Conservation (phyloP, 352 stramenopile genomes). For the Globisporangium megalacanthum region DNA sequence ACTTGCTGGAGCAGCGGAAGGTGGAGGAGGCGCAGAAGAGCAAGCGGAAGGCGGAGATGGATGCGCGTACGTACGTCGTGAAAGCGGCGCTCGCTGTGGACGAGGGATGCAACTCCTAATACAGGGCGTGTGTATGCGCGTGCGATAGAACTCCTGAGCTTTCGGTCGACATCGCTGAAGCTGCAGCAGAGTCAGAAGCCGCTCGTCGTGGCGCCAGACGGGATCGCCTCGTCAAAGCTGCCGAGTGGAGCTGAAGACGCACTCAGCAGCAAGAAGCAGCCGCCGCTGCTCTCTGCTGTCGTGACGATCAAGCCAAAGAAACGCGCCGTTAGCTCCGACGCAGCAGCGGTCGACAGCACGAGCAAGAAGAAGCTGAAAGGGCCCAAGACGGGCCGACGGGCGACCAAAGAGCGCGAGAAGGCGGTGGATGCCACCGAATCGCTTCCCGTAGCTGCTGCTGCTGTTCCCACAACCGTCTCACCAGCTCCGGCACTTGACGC, state of each 20-base stretch:
- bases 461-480: neutral
- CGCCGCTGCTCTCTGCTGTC: conserved; percentile 8
- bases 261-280: conserved; percentile 10
- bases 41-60: conserved; percentile 25
- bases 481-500: neutral
- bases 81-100: no score
- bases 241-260: neutral
- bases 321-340: conserved; percentile 10
- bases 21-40: conserved; percentile 31
- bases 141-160: conserved; percentile 46
- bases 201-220: conserved; percentile 14
- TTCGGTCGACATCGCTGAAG: conserved; percentile 57
- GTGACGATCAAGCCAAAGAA: conserved; percentile 62
- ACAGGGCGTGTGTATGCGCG: neutral
- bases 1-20: conserved; percentile 60
- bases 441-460: no score
- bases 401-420: neutral
- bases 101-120: no score
- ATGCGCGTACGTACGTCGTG: conserved; percentile 24
- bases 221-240: neutral
- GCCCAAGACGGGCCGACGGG: conserved; percentile 11
- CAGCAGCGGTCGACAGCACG: neutral
- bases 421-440: neutral
- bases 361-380: conserved; percentile 20
- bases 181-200: conserved; percentile 39